These are phyloP conservation scores for Leishmania martiniquensis DNA, from an alignment of 208 protist species.

Conservation along the genomic window DNA sequence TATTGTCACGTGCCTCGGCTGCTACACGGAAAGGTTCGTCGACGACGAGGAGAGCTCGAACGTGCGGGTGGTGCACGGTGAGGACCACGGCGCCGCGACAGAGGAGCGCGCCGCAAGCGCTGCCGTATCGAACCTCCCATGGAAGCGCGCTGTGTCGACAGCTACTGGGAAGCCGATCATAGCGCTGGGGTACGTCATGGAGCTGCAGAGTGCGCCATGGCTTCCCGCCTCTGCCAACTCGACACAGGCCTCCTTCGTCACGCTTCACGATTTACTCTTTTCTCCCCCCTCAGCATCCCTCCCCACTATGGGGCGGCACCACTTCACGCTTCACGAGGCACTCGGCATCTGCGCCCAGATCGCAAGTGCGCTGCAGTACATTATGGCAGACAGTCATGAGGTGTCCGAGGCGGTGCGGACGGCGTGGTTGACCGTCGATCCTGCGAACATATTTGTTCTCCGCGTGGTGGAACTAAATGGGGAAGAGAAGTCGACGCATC, in stretches of 20 bases:
- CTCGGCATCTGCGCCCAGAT: constrained; percentile 59
- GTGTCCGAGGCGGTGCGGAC: constrained; percentile 42
- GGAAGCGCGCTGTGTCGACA: constrained; percentile 2
- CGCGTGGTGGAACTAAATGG: constrained; percentile 1
- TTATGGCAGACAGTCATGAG: constrained; percentile 53
- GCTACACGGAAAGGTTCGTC: constrained; percentile 64
- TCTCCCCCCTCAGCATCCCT: constrained; percentile 28
- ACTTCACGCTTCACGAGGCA: constrained; percentile 44
- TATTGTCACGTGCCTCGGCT: constrained; percentile 56
- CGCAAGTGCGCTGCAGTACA: constrained; percentile 72
- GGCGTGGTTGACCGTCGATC: constrained; percentile 57
- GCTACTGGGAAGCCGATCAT: constrained; percentile 24
- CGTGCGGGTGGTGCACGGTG: background rate
- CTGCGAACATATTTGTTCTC: constrained; percentile 60
- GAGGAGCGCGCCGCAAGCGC: background rate
- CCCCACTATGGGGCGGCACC: constrained; percentile 36
- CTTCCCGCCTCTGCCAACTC: background rate
- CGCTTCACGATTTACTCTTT: constrained; percentile 33
- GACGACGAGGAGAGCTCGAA: background rate
- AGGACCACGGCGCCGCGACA: background rate
- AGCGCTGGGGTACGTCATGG: constrained; percentile 46
- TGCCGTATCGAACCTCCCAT: constrained; percentile 1
- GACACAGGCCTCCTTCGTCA: background rate
- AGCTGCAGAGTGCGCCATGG: constrained; percentile 13
- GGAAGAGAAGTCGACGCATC: background rate